Percentiles rank a stretch among this genome's conserved stretches.
phyloP scores from a whole-genome alignment of 345 rosid genomes.

The Eucalyptus cladocalyx region DNA sequence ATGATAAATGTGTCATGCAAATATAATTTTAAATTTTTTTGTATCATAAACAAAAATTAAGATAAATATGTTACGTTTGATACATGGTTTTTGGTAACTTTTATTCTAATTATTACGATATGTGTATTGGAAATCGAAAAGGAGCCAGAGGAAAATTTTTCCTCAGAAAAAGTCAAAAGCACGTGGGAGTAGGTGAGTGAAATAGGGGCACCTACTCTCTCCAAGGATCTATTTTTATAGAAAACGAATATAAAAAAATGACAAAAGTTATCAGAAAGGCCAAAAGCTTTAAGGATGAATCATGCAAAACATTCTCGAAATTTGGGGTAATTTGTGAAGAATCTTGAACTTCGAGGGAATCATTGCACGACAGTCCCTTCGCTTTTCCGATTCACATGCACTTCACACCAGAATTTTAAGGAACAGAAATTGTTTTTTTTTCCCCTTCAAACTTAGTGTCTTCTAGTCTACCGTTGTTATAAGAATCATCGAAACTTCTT shows the following conservation, averaged over 20 bases:
- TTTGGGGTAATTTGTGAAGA: background rate
- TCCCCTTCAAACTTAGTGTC: background rate
- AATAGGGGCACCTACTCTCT: background rate
- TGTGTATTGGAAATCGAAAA: background rate
- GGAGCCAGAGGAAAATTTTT: background rate
- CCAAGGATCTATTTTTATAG: background rate
- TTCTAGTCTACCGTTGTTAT: background rate
- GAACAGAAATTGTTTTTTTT: background rate
- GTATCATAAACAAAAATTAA: no score
- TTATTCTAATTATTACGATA: background rate
- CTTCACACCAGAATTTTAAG: background rate
- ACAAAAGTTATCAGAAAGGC: background rate
- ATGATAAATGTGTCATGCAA: fast-evolving
- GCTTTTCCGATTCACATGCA: background rate
- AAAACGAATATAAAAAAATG: background rate
- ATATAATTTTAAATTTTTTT: fast-evolving
- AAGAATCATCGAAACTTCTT: background rate
- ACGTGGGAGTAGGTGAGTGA: background rate
- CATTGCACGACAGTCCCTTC: background rate
- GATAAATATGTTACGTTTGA: background rate
- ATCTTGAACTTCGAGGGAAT: background rate
- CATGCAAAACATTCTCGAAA: background rate
- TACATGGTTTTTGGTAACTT: background rate
- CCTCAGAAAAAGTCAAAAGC: background rate
- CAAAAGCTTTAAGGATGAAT: background rate